These are phyloP conservation scores for Akanthomyces dipterigenus DNA, from an alignment of 2,329 filamentous ascomycete species.

Conservation along the genomic window DNA sequence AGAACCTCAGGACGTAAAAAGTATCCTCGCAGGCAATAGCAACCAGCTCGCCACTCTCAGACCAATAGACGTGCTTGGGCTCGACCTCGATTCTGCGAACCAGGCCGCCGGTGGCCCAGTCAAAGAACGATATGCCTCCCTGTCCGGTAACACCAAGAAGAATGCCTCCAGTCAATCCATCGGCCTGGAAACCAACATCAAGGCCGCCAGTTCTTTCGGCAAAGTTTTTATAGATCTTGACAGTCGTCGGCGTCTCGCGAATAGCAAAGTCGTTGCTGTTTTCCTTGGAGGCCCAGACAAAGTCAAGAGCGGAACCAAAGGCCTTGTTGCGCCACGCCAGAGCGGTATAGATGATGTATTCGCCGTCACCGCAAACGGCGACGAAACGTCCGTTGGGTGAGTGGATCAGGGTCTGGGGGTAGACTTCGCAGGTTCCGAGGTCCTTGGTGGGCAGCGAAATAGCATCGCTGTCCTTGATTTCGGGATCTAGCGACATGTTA, in stretches of 20 bases:
- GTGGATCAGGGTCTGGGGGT: conserved; percentile 88
- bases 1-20: conserved; percentile 90
- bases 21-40: conserved; percentile 90
- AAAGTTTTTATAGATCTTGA: conserved; percentile 98
- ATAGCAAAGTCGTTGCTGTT: conserved; percentile 99
- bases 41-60: conserved; percentile 89
- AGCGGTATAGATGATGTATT: conserved; percentile 98
- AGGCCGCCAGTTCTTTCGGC: conserved; percentile 82
- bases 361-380: conserved; percentile 78
- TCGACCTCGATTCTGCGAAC: conserved; percentile 86
- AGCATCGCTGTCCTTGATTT: conserved; percentile 80
- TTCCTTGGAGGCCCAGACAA: conserved; percentile 94
- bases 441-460: conserved; percentile 88
- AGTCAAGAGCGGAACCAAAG: conserved; percentile 91
- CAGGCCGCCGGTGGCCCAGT: conserved; percentile 85
- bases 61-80: conserved; percentile 84
- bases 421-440: conserved; percentile 91
- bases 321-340: conserved; percentile 96
- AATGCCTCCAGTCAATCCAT: conserved; percentile 82
- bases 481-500: conserved; percentile 51
- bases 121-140: conserved; percentile 91
- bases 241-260: conserved; percentile 84
- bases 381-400: conserved; percentile 94
- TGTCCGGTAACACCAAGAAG: conserved; percentile 91
- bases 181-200: conserved; percentile 91